Base-by-base conservation (phyloP, 495 filamentous ascomycete species). In the Jackrogersella minutella region DNA sequence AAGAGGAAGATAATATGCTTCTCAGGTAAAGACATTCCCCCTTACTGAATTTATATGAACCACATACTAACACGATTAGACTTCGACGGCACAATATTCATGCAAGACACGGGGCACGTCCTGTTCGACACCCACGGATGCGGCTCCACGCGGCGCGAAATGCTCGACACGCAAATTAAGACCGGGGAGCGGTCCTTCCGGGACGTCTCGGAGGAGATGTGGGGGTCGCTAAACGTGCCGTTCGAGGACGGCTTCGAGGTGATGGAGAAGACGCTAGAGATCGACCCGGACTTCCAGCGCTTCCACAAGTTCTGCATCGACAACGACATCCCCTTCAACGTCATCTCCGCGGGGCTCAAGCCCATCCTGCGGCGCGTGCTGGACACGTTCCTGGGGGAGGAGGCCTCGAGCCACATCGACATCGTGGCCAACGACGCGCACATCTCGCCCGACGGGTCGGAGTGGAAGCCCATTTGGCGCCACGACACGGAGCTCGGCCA, bases 151-250 rank as follows among this genome's bases (percentile, higher is more conserved):
- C 81, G 80, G 36, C 81, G 88, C 22, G 69, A 85, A 49, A 73
- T 83, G 39, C 84, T 91, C 21, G 89, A 91, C 57, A 78, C 84
- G 44, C 85, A 91, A 64, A 90, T 92, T 73, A 85, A 88, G 55
- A 81, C 79, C 8, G 89, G 89, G 58, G 82, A 87, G 72, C 82
- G 88, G 7, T 86, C 87, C 0, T 91, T 91, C 79, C 80, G 87
- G 26, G 89, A 91, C n/a, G 87, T 87, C 24, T 90, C 88, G 2
- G 88, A 91, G 58, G 89, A 91, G 72, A 91, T 91, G 88, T 91
- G 88, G 88, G 85, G 84, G 16, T 89, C 86, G 1, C 78, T 92
- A 0, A 79, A 84, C 54, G 82, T 91, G 8, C 88, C 88, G 11
- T 91, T 91, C 70, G 87, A 90, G n/a, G 85, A 90, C 70, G 89